Base-by-base conservation (phyloP, 768 basidiomycete species). In the Collybia mongolica region DNA sequence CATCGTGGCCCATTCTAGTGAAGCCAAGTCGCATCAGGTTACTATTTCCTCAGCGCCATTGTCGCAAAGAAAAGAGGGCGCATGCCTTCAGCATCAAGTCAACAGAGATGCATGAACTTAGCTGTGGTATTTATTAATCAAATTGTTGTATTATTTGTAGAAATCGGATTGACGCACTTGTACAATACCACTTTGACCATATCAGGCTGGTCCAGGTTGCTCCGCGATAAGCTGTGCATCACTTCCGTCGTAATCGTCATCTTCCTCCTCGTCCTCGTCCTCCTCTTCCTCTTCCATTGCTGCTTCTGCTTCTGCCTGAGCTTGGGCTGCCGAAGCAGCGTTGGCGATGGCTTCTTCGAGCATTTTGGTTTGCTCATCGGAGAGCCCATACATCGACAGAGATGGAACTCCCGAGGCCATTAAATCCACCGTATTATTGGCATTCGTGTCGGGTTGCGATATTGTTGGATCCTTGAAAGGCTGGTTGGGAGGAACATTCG, bases 241-340 rank as follows among this genome's bases (percentile, higher is more conserved):
- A 28, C 66, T 70, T n/a, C 71, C 71, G 6, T 71, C 74, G 6
- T 72, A 72, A 6, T 76, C 72, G 8, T 75, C 71, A n/a, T 74
- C 75, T 2, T 68, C 72, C 17, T 73, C 73, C 4, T 70, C 74
- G 15, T 69, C 70, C 23, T 76, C 71, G 1, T 72, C 75, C 8
- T 84, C 83, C 32, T 80, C 82, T 52, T 86, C 82, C 58, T 88
- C 87, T 61, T 88, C 88, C 46, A 86, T 61, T 0, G 84, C 85
- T 2, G 87, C 86, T 55, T 90, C 86, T 0, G 87, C 88, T 55
- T 90, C 88, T 0, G 88, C 88, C 58, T 88, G 86, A 17, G 86
- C 83, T 56, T 88, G 86, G 1, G 88, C 88, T 26, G 84, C 85
- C 29, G 79, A 79, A 8, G 88, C 84, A 1, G 88, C 88, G 57